phyloP scores from a whole-genome alignment of 176 grass and related monocot genomes.

The Triticum urartu region DNA sequence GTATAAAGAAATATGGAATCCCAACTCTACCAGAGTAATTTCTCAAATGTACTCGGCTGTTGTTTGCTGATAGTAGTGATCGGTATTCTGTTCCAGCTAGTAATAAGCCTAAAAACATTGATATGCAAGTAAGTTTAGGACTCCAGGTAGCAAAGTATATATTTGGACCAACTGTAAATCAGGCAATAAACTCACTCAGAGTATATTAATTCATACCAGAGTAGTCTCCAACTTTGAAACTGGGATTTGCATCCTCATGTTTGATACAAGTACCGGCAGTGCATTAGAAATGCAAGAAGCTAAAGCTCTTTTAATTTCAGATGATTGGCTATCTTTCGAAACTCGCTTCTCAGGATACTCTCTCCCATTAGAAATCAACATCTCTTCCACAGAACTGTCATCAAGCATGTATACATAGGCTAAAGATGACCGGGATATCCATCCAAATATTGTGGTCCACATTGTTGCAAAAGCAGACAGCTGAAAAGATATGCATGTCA shows the following conservation, averaged over 20 bases:
- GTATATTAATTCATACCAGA: constrained; percentile 55
- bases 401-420: constrained; percentile 71
- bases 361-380: constrained; percentile 58
- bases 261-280: constrained; percentile 53
- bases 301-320: constrained; percentile 78
- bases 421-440: constrained; percentile 72
- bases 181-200: neutral
- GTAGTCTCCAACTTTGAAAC: constrained; percentile 79
- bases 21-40: neutral
- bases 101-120: neutral
- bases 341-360: constrained; percentile 63
- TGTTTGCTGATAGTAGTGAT: neutral
- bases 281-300: constrained; percentile 67
- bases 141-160: neutral
- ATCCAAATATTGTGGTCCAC: constrained; percentile 73
- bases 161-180: neutral
- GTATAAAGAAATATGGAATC: neutral
- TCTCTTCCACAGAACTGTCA: constrained; percentile 46
- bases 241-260: constrained; percentile 57
- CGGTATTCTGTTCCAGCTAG: neutral
- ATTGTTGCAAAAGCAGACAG: constrained; percentile 75
- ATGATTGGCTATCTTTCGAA: constrained; percentile 63
- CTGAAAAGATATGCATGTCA: constrained; percentile 44
- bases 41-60: neutral
- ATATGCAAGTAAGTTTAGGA: neutral